phyloP scores from a whole-genome alignment of 441 rosid genomes.

The Adansonia madagascariensis region DNA sequence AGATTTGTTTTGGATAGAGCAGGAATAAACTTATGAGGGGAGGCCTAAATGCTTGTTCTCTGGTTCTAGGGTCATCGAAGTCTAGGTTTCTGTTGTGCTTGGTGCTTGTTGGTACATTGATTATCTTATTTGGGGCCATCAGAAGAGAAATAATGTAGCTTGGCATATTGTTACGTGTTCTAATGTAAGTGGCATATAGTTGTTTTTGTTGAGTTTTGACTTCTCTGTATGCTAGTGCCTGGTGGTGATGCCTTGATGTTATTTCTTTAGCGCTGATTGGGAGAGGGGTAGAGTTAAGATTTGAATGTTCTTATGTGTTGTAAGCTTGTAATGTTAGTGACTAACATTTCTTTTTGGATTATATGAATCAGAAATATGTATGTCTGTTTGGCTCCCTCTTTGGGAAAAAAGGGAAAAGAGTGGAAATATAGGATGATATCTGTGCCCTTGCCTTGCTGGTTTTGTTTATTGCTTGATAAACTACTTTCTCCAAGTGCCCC shows the following conservation, averaged over 20 bases:
- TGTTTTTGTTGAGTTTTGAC: constrained; percentile 3
- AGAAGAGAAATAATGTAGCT: not conserved
- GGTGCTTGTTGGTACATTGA: constrained; percentile 4
- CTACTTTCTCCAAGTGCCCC: not conserved
- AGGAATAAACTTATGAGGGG: not conserved
- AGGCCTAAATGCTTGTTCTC: constrained; percentile 14
- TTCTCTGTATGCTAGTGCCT: not conserved
- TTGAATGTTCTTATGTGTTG: constrained; percentile 2
- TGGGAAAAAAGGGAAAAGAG: not conserved
- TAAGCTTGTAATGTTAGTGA: not conserved
- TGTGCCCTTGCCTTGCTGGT: not conserved
- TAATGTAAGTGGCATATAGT: not conserved
- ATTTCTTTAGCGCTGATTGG: not conserved
- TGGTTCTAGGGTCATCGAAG: not conserved
- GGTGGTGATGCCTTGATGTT: not conserved
- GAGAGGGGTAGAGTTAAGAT: constrained; percentile 13
- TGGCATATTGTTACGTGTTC: not conserved
- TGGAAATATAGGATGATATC: constrained; percentile 10
- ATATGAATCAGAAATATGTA: not conserved
- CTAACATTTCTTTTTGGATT: not conserved
- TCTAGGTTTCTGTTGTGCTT: not conserved
- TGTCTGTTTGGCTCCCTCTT: constrained; percentile 11
- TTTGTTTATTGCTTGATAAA: not conserved
- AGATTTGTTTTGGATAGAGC: constrained; percentile 18
- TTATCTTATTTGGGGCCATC: not conserved